Percentiles rank a stretch among this genome's conserved stretches.
These are phyloP conservation scores for Rhizophora mangle DNA, from an alignment of 345 rosid species.

Conservation along the genomic window DNA sequence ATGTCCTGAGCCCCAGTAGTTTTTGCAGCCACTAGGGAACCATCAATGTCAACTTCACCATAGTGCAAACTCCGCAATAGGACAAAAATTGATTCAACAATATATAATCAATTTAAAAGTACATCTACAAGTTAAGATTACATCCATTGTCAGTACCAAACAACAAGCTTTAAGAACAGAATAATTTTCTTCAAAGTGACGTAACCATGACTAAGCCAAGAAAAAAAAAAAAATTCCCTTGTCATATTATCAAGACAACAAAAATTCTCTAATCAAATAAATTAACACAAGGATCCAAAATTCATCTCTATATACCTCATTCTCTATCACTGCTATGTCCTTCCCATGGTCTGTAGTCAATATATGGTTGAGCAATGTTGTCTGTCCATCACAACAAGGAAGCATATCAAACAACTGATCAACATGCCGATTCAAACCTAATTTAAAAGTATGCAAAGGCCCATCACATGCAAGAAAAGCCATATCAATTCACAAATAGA, in stretches of 20 bases:
- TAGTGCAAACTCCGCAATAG: constrained; percentile 40
- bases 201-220: too few relatives aligned
- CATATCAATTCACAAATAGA: neutral
- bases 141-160: neutral
- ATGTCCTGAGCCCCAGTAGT: constrained; percentile 85
- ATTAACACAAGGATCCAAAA: neutral
- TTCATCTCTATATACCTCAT: constrained; percentile 54
- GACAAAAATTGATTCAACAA: neutral
- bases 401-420: neutral
- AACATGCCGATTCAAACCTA: neutral
- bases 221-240: too few relatives aligned
- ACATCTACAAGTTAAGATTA: neutral
- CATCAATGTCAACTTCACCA: constrained; percentile 96
- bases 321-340: constrained; percentile 94
- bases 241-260: too few relatives aligned
- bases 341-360: constrained; percentile 96
- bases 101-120: neutral
- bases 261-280: too few relatives aligned
- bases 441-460: too few relatives aligned
- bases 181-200: neutral
- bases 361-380: constrained; percentile 87
- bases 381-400: constrained; percentile 38
- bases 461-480: neutral
- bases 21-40: constrained; percentile 89
- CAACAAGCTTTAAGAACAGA: neutral